Evolutionary conservation across 371 early-diverging fungal genomes (phyloP).

Genomic region (Sporodiniella umbellata): DNA sequence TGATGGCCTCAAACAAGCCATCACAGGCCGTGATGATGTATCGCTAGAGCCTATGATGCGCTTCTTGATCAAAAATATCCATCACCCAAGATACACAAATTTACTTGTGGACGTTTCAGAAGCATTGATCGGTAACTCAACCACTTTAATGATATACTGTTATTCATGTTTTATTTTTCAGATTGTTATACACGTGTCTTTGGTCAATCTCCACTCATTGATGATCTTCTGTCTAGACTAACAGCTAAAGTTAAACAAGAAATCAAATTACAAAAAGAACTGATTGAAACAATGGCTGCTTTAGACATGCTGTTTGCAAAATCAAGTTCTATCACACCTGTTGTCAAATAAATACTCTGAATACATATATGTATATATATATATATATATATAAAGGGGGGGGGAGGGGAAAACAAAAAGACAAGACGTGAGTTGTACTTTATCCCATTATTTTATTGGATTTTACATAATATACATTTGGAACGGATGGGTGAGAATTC

Average conservation of each 20-base stretch:
- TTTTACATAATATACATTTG: too few relatives aligned
- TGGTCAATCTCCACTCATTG: conserved; percentile 75
- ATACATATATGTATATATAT: background rate
- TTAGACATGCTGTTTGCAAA: conserved; percentile 73
- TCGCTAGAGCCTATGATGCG: conserved; percentile 77
- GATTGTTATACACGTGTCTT: conserved; percentile 81
- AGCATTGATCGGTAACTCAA: conserved; percentile 62
- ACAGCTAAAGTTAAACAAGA: conserved; percentile 68
- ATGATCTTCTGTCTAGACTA: conserved; percentile 61
- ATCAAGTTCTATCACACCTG: conserved; percentile 14
- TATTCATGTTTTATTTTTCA: background rate
- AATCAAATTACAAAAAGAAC: conserved; percentile 70
- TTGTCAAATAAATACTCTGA: conserved; percentile 9
- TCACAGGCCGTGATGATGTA: conserved; percentile 86
- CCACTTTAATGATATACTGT: background rate
- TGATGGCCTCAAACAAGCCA: conserved; percentile 73
- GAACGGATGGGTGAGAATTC: too few relatives aligned
- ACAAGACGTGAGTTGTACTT: too few relatives aligned
- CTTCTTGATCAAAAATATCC: conserved; percentile 76
- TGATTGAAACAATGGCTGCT: conserved; percentile 73
- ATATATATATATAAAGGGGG: too few relatives aligned
- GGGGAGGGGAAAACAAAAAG: too few relatives aligned
- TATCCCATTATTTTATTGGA: too few relatives aligned
- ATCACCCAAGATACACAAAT: conserved; percentile 73
- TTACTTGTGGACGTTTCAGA: conserved; percentile 76